Conservation (phyloP, 192 early-diverging fungal genomes). For the Coemansia reversa region DNA sequence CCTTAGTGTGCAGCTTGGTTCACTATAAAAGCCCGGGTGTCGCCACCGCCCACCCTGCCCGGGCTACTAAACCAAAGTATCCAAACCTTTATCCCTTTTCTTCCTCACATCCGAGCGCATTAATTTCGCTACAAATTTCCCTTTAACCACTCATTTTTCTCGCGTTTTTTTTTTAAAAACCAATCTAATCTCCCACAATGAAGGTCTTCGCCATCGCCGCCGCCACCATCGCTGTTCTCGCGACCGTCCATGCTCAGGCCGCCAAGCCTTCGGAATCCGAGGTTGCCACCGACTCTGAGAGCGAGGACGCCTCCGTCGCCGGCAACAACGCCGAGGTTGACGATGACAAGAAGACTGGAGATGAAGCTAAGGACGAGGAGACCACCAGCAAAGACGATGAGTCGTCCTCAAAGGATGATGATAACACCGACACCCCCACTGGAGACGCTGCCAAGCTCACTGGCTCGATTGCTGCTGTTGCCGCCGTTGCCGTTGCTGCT, state of each 20-base stretch:
- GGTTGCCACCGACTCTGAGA: conserved; percentile 5
- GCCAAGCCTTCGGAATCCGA: conserved; percentile 8
- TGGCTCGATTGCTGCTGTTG: conserved; percentile 34
- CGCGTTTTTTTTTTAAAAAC: conserved; percentile 4
- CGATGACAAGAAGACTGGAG: not conserved
- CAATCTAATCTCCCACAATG: conserved; percentile 27
- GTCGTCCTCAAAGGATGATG: not conserved
- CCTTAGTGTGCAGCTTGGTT: too few species aligned
- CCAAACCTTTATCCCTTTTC: not conserved
- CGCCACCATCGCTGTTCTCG: conserved; percentile 31
- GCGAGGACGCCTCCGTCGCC: conserved; percentile 8
- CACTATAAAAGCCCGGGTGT: too few species aligned
- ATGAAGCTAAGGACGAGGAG: not conserved
- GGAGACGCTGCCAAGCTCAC: conserved; percentile 34
- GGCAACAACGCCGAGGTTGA: conserved; percentile 9
- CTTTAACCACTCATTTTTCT: not conserved
- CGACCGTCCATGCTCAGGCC: conserved; percentile 22
- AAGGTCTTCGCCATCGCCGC: conserved; percentile 37
- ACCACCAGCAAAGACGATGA: conserved; percentile 2
- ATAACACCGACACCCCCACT: conserved; percentile 4
- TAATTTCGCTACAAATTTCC: conserved; percentile 1
- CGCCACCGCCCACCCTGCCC: too few species aligned
- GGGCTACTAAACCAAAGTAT: too few species aligned
- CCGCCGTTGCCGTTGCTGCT: conserved; percentile 35
- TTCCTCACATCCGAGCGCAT: not conserved